These are phyloP conservation scores for Rhizodiscina lignyota DNA, from an alignment of 495 filamentous ascomycete genomes.

Conservation along the genomic window DNA sequence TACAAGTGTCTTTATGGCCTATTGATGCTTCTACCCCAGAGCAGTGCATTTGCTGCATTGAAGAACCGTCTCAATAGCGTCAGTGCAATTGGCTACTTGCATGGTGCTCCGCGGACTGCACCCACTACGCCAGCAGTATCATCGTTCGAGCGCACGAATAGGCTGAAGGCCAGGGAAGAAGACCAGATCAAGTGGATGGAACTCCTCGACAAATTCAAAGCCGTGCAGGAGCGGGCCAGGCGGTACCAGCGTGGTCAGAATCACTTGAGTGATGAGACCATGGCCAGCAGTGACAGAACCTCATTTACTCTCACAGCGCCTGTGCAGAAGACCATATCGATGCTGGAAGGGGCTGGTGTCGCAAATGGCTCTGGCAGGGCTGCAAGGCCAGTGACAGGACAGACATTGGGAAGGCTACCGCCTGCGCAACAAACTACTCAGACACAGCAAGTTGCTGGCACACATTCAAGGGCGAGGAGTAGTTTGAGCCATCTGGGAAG, in stretches of 20 bases:
- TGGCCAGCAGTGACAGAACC: no score
- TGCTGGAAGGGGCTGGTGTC: conserved; percentile 2
- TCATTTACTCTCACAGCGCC: no score
- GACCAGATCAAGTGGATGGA: conserved; percentile 79
- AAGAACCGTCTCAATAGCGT: conserved; percentile 96
- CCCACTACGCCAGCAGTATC: conserved; percentile 17
- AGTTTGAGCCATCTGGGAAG: conserved; percentile 12
- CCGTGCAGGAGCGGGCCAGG: conserved; percentile 67
- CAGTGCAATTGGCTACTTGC: conserved; percentile 88
- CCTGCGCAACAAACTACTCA: background rate
- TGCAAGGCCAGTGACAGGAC: background rate
- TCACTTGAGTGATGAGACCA: no score
- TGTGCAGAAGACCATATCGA: background rate
- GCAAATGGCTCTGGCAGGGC: conserved; percentile 1
- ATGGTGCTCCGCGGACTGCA: conserved; percentile 21
- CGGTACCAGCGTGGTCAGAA: conserved; percentile 24
- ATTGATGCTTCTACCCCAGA: conserved; percentile 94
- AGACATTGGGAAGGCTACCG: background rate
- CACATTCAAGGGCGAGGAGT: conserved; percentile 5
- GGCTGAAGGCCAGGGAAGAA: conserved; percentile 73
- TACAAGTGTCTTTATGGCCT: conserved; percentile 98
- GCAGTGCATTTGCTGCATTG: conserved; percentile 86
- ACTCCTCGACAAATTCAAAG: conserved; percentile 88
- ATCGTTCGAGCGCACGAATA: conserved; percentile 58
- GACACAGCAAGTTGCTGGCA: background rate